Conservation (phyloP, 2,329 filamentous ascomycete genomes). For the Fusarium palustre region DNA sequence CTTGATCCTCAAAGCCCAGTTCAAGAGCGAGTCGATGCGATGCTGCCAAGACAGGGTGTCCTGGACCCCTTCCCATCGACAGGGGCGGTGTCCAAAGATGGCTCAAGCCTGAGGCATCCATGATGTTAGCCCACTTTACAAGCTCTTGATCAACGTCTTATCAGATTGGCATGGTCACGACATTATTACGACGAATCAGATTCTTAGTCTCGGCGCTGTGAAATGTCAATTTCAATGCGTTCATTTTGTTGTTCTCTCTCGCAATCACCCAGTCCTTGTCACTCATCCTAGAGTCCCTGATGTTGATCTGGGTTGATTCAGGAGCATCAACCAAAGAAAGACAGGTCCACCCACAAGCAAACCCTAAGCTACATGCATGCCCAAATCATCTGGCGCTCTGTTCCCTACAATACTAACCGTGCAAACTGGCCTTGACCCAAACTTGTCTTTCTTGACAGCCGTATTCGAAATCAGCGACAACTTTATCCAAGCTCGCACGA, state of each 20-base stretch:
- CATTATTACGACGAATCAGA: slow-evolving; percentile 1
- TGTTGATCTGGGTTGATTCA: background rate
- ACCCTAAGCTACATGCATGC: background rate
- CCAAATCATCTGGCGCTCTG: background rate
- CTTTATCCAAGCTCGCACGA: background rate
- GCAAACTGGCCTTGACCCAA: background rate
- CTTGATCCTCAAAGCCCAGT: background rate
- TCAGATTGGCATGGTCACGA: slow-evolving; percentile 5
- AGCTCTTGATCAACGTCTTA: slow-evolving; percentile 11
- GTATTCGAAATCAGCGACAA: background rate
- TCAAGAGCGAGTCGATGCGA: slow-evolving; percentile 20
- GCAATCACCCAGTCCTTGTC: background rate
- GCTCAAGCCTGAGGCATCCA: slow-evolving; percentile 26
- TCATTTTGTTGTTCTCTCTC: background rate
- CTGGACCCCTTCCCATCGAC: slow-evolving; percentile 23
- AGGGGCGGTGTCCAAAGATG: slow-evolving; percentile 26
- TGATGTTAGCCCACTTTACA: slow-evolving; percentile 23
- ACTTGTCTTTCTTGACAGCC: background rate
- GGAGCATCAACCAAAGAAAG: background rate
- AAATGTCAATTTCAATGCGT: background rate
- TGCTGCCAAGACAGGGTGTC: slow-evolving; percentile 26
- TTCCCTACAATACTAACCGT: background rate
- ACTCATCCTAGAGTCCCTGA: background rate
- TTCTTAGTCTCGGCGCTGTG: background rate
- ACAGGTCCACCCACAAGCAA: background rate